Percentiles rank a stretch among this genome's conserved stretches.
Conservation (phyloP, 495 filamentous ascomycete species). For the Talaromyces thailandensis region DNA sequence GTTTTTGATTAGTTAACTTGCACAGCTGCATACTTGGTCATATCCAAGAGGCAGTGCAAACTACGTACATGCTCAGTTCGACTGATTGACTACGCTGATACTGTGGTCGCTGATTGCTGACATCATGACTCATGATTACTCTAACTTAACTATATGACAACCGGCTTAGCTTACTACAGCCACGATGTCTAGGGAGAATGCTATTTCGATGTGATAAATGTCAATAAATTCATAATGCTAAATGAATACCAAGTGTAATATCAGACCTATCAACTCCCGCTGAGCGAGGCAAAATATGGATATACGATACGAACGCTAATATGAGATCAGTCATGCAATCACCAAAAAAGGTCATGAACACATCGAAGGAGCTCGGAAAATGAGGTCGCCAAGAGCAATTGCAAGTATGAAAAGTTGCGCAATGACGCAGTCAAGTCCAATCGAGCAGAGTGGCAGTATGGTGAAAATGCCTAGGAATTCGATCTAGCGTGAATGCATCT, state of each 20-base stretch:
- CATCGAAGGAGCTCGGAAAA: neutral
- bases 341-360: slow-evolving; percentile 4
- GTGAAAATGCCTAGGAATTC: neutral
- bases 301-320: slow-evolving; percentile 1
- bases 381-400: neutral
- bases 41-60: neutral
- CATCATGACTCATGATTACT: slow-evolving; percentile 2
- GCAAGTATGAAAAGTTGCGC: neutral
- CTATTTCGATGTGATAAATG: neutral
- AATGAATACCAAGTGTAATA: neutral
- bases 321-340: slow-evolving; percentile 4
- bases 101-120: neutral
- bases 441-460: neutral
- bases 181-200: no score
- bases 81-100: neutral
- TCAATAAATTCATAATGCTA: neutral
- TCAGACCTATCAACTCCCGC: slow-evolving; percentile 1
- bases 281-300: slow-evolving; percentile 2
- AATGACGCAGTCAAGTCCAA: no score
- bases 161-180: neutral
- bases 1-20: neutral
- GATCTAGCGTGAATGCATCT: neutral
- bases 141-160: neutral
- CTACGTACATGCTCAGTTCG: neutral
- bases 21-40: neutral